These are phyloP conservation scores for Rhizophora apiculata DNA, from an alignment of 345 rosid genomes.

Conservation along the genomic window DNA sequence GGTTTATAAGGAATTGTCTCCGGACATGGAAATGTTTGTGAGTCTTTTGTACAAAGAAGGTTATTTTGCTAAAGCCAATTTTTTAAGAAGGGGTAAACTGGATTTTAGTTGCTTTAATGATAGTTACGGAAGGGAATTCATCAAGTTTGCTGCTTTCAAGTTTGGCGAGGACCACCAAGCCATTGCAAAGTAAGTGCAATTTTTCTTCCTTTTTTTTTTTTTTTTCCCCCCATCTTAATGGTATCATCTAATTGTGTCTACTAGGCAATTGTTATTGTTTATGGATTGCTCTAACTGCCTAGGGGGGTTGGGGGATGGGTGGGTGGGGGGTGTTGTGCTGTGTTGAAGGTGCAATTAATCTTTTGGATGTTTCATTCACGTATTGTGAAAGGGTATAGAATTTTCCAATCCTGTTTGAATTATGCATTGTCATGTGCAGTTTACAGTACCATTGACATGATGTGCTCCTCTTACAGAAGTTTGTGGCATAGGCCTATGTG, in stretches of 20 bases:
- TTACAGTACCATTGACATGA: too few relatives aligned
- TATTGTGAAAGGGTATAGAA: too few relatives aligned
- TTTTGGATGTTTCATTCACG: too few relatives aligned
- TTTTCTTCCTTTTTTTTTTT: not conserved
- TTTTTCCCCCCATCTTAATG: too few relatives aligned
- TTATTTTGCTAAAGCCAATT: slow-evolving; percentile 66
- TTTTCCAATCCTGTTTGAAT: too few relatives aligned
- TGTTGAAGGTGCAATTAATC: too few relatives aligned
- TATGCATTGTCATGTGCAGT: too few relatives aligned
- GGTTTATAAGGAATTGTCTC: slow-evolving; percentile 53
- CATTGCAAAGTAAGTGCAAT: slow-evolving; percentile 59
- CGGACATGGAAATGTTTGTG: slow-evolving; percentile 46
- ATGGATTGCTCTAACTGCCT: too few relatives aligned
- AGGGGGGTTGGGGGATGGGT: too few relatives aligned
- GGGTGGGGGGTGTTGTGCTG: too few relatives aligned
- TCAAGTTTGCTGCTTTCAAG: slow-evolving; percentile 49
- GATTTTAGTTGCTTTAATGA: slow-evolving; percentile 51
- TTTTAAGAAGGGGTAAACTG: slow-evolving; percentile 36
- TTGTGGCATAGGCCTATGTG: too few relatives aligned
- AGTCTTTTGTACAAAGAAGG: slow-evolving; percentile 53
- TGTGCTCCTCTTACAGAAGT: too few relatives aligned
- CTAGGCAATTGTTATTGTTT: not conserved
- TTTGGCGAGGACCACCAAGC: slow-evolving; percentile 73
- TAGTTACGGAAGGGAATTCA: slow-evolving; percentile 51
- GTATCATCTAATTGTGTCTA: not conserved